phyloP scores from a whole-genome alignment of 192 early-diverging fungal species.

The Dispira simplex region DNA sequence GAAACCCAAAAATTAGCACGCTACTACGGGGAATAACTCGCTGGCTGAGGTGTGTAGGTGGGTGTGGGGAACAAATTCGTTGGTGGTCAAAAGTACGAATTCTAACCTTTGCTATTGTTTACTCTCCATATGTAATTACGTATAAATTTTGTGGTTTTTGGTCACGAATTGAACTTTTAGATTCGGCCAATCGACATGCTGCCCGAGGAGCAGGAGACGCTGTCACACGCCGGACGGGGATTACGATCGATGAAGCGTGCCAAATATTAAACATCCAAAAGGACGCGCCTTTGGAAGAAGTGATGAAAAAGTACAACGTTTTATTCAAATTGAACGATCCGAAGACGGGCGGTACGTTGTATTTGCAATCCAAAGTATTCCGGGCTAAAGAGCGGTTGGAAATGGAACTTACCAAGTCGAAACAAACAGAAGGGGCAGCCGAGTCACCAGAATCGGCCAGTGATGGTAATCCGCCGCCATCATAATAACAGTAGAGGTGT shows the following conservation, averaged over 20 bases:
- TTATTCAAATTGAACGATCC: constrained; percentile 80
- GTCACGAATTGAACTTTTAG: not conserved
- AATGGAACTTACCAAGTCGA: constrained; percentile 55
- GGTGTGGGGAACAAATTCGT: constrained; percentile 13
- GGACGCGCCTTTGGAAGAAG: constrained; percentile 36
- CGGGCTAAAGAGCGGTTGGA: constrained; percentile 91
- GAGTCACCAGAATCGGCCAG: not conserved
- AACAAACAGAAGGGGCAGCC: not conserved
- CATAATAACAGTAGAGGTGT: too few species aligned
- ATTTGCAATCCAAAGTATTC: constrained; percentile 86
- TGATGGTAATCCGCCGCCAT: not conserved
- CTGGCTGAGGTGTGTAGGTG: not conserved
- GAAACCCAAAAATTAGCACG: too few species aligned
- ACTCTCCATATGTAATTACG: not conserved
- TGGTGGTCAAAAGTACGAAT: constrained; percentile 12
- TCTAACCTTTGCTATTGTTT: constrained; percentile 6
- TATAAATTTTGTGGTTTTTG: constrained; percentile 6
- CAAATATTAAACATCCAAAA: constrained; percentile 80
- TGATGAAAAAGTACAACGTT: constrained; percentile 65
- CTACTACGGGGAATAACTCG: too few species aligned
- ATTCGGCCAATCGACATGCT: constrained; percentile 4
- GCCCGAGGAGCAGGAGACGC: constrained; percentile 38
- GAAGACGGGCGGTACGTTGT: constrained; percentile 76
- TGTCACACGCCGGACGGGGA: constrained; percentile 58
- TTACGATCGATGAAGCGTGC: constrained; percentile 79